Evolutionary conservation across 805 yeast genomes (phyloP).

Genomic region (Hanseniaspora lachancei): DNA sequence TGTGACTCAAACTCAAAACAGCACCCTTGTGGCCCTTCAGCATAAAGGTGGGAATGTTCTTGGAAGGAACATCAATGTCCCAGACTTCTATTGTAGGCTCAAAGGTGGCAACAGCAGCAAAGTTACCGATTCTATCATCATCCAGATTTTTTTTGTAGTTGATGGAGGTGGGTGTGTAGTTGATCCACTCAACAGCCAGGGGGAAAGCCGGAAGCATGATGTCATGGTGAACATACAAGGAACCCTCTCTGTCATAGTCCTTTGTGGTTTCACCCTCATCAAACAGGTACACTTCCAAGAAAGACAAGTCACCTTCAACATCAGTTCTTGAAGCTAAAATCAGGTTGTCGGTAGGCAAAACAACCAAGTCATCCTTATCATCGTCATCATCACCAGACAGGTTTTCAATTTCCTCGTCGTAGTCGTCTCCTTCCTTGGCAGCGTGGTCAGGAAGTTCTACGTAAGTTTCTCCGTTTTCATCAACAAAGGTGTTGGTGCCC

Average conservation of each 20-base stretch:
- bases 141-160: slow-evolving; percentile 21
- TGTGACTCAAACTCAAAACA: slow-evolving; percentile 73
- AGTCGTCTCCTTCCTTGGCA: slow-evolving; percentile 30
- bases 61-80: slow-evolving; percentile 86
- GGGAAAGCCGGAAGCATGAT: slow-evolving; percentile 96
- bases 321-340: slow-evolving; percentile 76
- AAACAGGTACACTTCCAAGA: slow-evolving; percentile 82
- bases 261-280: slow-evolving; percentile 68
- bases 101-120: slow-evolving; percentile 92
- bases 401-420: slow-evolving; percentile 30
- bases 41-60: slow-evolving; percentile 87
- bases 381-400: slow-evolving; percentile 41
- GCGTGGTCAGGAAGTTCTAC: slow-evolving; percentile 23
- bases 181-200: slow-evolving; percentile 89
- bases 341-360: slow-evolving; percentile 80
- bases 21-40: slow-evolving; percentile 95
- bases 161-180: slow-evolving; percentile 46
- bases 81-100: slow-evolving; percentile 96
- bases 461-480: slow-evolving; percentile 25
- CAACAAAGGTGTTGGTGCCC: slow-evolving; percentile 16
- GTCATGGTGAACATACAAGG: slow-evolving; percentile 89
- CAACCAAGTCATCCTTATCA: slow-evolving; percentile 72
- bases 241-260: slow-evolving; percentile 59
- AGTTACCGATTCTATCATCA: slow-evolving; percentile 55
- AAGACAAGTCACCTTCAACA: slow-evolving; percentile 77